Base-by-base conservation (phyloP, 192 early-diverging fungal genomes). In the Entomortierella parvispora region DNA sequence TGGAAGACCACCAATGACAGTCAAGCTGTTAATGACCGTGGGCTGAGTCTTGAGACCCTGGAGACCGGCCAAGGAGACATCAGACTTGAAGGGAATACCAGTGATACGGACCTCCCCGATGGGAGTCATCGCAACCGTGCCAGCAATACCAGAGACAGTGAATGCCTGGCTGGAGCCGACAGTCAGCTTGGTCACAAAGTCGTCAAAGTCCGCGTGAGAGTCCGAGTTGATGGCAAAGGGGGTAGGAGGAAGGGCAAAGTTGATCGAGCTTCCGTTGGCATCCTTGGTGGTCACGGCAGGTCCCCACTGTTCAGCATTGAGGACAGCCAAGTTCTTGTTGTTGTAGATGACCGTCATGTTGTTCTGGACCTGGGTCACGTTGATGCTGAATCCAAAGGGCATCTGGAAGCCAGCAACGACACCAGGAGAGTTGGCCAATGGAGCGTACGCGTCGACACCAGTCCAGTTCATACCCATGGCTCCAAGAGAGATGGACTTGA, bases 361-460 rank as follows among this genome's bases (percentile, higher is more conserved):
- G 56, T 86, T 82, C 43, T 81, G 65, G 46, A 86, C 84, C 43
- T 86, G 69, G 37, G 84, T 85, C 45, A 90, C 84, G 18, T 80
- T 84, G 22, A 90, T 52, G 23, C 82, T 66, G 51, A 91, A 91
- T 51, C 85, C 85, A 58, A 91, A 91, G 14, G 89, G 89, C 63
- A 91, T 87, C 33, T 81, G 51, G 72, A 86, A 86, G 8, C 62
- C 72, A 10, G 86, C 86, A 23, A 68, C 61, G 20, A 90, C 83
- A 26, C 67, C 59, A 20, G 81, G 69, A 34, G 86, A 82, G 59
- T 71, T 64, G 25, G 82, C 74, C 25, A 75, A 29, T 25, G 89
- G 89, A 43, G 76, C 50, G 43, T 90, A 90, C n/a, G 84, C 54
- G 54, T 71, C 80, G 2, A 61, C 20, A 18, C 66, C 55, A 40